Conservation (phyloP, 345 rosid species). For the Gossypium australe region DNA sequence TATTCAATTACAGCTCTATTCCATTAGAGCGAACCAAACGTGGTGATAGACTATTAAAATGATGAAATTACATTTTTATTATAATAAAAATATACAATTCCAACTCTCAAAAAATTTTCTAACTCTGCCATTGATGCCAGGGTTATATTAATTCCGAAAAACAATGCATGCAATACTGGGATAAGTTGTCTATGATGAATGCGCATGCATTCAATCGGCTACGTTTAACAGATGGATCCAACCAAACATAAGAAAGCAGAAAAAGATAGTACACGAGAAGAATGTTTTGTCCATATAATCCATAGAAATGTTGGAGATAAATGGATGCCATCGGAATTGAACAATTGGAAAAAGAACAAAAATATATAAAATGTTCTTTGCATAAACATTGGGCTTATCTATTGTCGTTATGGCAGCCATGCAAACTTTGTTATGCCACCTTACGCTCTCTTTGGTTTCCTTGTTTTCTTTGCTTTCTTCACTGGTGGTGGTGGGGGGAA, state of each 20-base stretch:
- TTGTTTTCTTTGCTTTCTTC: conserved; percentile 19
- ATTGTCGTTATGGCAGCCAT: background rate
- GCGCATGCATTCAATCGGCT: no score
- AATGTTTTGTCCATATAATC: background rate
- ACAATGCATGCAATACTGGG: no score
- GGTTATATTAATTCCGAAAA: no score
- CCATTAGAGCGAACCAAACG: no score
- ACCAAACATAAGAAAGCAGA: background rate
- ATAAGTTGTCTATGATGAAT: no score
- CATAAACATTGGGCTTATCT: conserved; percentile 5
- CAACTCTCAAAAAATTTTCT: no score
- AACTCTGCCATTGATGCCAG: no score
- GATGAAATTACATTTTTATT: no score
- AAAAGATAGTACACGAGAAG: background rate
- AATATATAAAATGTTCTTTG: conserved; percentile 5
- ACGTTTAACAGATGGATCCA: background rate
- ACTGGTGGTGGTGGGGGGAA: conserved; percentile 42
- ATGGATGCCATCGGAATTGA: no score
- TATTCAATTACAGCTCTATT: no score
- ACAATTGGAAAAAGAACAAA: background rate
- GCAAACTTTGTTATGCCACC: background rate
- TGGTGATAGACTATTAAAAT: no score
- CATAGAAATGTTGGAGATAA: background rate
- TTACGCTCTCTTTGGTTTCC: conserved; percentile 65
- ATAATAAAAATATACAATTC: no score